Conservation (phyloP, 2,329 filamentous ascomycete genomes). For the Aspergillus pseudonomiae region DNA sequence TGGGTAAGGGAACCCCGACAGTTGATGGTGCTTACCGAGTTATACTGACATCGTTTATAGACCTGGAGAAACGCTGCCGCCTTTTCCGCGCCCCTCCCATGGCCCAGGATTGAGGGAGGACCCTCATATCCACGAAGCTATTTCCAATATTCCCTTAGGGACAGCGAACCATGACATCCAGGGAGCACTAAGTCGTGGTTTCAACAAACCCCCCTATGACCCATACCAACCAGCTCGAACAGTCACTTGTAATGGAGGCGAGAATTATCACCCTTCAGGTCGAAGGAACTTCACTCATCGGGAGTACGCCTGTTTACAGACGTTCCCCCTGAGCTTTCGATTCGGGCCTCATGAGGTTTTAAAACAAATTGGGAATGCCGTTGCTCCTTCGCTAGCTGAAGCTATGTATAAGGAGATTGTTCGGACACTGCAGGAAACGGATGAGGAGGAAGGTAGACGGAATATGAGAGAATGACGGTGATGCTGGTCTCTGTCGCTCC, state of each 20-base stretch:
- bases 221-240: conserved; percentile 56
- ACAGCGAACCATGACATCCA: conserved; percentile 49
- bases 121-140: conserved; percentile 47
- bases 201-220: conserved; percentile 46
- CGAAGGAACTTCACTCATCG: conserved; percentile 64
- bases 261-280: conserved; percentile 68
- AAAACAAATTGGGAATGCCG: conserved; percentile 77
- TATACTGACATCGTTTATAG: conserved; percentile 40
- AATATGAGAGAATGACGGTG: neutral
- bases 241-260: conserved; percentile 65
- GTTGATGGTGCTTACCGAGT: neutral
- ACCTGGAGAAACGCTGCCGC: conserved; percentile 70
- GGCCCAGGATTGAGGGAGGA: conserved; percentile 37
- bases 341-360: conserved; percentile 54
- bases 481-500: neutral
- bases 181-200: conserved; percentile 20
- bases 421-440: conserved; percentile 39
- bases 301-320: conserved; percentile 71
- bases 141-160: conserved; percentile 43
- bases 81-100: conserved; percentile 67
- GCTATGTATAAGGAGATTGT: conserved; percentile 44
- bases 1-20: conserved; percentile 45
- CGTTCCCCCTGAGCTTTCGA: conserved; percentile 64
- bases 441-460: conserved; percentile 28
- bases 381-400: conserved; percentile 60